Evolutionary conservation across 768 basidiomycete species (phyloP), one percentile per base, ranked within the genome.

Genomic region (Botryobasidium botryosum): DNA sequence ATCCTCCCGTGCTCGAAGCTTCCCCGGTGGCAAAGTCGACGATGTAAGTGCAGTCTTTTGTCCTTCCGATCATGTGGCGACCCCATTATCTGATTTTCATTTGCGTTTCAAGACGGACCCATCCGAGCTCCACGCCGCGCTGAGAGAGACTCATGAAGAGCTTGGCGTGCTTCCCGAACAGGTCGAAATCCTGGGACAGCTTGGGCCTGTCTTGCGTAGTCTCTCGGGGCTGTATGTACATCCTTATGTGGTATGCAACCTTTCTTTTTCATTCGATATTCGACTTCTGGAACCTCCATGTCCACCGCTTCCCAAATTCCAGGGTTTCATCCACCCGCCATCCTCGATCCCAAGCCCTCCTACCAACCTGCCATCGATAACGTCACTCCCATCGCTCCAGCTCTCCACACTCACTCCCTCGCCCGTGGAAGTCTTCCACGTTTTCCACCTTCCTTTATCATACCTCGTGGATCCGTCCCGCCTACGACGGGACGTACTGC

Each of bases 61-160:
- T 17, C n/a, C 25, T 10, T 21, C 6, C 32, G 40, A 18, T n/a
- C 4, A 20, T 29, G 26, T 29, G 35, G 10, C 2, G 45, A 23
- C 32, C 25, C 18, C 49, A 31, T 38, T 29, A 35, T 5, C 27
- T 44, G 46, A 47, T 46, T 46, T 46, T 51, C 50, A 48, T 51
- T 52, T 35, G 32, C 20, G 18, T n/a, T 18, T 18, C 40, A 54
- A 72, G 77, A 67, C 61, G 49, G 74, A 78, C 48, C 43, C 57
- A 24, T 72, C 74, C 0, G 65, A 74, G 32, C 52, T 72, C 18
- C 63, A 66, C 35, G 65, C 74, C 4, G 82, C 80, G 7, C 57
- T 85, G 31, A 64, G 83, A 40, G 83, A 87, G 62, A 77, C 79
- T 0, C 62, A 68, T 18, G 83, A 86, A 56, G 83, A 86, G 56